A percentile compares a stretch with the other conserved stretches of the same genome.
phyloP scores from a whole-genome alignment of 78 protist species.

The Dictyostelium capitatum region DNA sequence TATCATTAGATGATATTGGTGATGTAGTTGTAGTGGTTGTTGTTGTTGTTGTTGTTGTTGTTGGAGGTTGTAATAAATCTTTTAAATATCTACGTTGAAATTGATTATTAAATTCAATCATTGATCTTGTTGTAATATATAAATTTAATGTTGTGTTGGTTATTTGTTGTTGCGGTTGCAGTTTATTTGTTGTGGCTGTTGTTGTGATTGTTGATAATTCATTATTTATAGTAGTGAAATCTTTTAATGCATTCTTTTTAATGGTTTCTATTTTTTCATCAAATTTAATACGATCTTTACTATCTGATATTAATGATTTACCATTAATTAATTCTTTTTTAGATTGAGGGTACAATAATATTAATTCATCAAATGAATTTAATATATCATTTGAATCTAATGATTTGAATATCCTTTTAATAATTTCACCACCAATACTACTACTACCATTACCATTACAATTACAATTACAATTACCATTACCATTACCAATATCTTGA shows the following conservation, averaged over 20 bases:
- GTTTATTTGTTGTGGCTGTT: neutral
- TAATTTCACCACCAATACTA: neutral
- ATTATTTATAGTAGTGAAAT: neutral
- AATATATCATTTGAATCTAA: neutral
- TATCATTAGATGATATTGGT: neutral
- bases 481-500: too few species aligned
- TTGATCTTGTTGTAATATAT: neutral
- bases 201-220: neutral
- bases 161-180: too few species aligned
- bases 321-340: neutral
- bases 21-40: too few species aligned
- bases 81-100: slow-evolving; percentile 5
- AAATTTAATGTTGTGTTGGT: neutral
- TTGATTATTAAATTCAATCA: slow-evolving; percentile 14
- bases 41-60: too few species aligned
- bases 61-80: neutral
- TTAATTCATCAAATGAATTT: neutral
- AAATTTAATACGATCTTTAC: neutral
- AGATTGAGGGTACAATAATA: neutral
- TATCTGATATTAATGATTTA: neutral
- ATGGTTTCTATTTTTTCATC: slow-evolving; percentile 5
- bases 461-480: too few species aligned
- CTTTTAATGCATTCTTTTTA: neutral
- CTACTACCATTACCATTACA: too few species aligned
- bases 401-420: neutral